These are phyloP conservation scores for Datura wrightii DNA, from an alignment of 257 asterid genomes.

Conservation along the genomic window DNA sequence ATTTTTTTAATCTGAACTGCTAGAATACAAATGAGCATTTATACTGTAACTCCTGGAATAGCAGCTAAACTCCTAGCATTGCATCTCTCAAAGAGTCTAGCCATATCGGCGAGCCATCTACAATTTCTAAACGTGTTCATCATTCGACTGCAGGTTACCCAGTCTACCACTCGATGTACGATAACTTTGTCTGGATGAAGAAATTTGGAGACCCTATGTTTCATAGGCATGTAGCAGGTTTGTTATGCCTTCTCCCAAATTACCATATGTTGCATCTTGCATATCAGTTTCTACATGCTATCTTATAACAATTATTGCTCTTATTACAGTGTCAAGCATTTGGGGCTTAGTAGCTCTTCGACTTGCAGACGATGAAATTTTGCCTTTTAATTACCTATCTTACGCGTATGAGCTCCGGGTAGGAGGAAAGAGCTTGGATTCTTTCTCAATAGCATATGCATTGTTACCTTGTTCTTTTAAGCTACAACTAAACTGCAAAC, in stretches of 20 bases:
- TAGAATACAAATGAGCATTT: too few relatives aligned
- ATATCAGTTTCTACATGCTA: not conserved
- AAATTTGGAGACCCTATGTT: slow-evolving; percentile 88
- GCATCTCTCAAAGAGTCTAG: too few relatives aligned
- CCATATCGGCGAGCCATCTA: too few relatives aligned
- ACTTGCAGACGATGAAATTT: slow-evolving; percentile 74
- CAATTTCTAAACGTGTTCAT: too few relatives aligned
- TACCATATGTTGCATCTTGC: slow-evolving; percentile 8
- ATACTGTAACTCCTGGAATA: too few relatives aligned
- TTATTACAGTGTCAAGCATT: slow-evolving; percentile 66
- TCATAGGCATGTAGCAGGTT: slow-evolving; percentile 82
- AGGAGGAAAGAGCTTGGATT: not conserved
- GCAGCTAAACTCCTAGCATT: too few relatives aligned
- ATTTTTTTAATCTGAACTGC: too few relatives aligned
- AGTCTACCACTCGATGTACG: slow-evolving; percentile 86
- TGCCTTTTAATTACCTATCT: slow-evolving; percentile 77
- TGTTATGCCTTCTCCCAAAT: slow-evolving; percentile 29
- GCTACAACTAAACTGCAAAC: slow-evolving; percentile 15
- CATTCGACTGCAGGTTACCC: slow-evolving; percentile 66
- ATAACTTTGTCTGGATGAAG: slow-evolving; percentile 84
- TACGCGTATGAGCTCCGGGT: slow-evolving; percentile 84
- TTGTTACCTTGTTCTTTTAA: not conserved
- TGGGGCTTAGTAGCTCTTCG: slow-evolving; percentile 85
- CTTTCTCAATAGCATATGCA: too few relatives aligned
- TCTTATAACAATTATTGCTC: not conserved